These are phyloP conservation scores for Candida krabiensis DNA, from an alignment of 805 yeast genomes.

Conservation along the genomic window DNA sequence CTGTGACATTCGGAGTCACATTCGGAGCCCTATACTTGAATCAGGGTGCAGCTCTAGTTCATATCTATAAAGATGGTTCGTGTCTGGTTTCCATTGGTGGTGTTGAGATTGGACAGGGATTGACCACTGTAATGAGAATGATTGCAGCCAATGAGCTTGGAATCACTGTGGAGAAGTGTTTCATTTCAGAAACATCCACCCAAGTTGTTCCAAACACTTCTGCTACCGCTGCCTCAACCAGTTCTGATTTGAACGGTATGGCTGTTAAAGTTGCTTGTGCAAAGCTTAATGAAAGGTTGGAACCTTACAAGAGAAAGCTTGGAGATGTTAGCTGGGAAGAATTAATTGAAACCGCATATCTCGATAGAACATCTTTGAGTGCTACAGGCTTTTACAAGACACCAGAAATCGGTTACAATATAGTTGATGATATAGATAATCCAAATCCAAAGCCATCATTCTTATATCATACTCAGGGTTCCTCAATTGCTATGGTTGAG, in stretches of 20 bases:
- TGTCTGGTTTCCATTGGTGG: conserved; percentile 49
- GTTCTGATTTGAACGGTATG: conserved; percentile 49
- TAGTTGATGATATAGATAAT: conserved; percentile 29
- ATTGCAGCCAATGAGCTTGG: conserved; percentile 43
- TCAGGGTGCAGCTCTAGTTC: conserved; percentile 49
- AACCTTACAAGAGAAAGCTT: conserved; percentile 37
- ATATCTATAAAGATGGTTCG: conserved; percentile 48
- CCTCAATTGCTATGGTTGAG: conserved; percentile 42
- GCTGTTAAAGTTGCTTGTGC: conserved; percentile 48
- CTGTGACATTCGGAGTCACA: conserved; percentile 47
- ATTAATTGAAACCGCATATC: conserved; percentile 41
- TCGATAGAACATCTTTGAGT: conserved; percentile 44
- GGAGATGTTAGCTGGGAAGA: conserved; percentile 41
- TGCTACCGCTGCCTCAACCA: conserved; percentile 50
- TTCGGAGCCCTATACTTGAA: conserved; percentile 46
- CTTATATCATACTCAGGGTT: conserved; percentile 47
- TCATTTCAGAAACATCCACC: conserved; percentile 47
- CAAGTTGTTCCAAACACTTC: conserved; percentile 48
- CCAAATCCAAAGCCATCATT: conserved; percentile 46
- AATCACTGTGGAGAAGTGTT: conserved; percentile 41
- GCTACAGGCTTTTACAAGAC: conserved; percentile 53
- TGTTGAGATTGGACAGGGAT: conserved; percentile 53
- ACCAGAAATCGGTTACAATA: conserved; percentile 45
- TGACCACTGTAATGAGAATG: conserved; percentile 50
- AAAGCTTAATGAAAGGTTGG: conserved; percentile 40